A percentile compares a stretch with the other conserved stretches of the same genome.
Evolutionary conservation across 2,329 filamentous ascomycete genomes (phyloP).

Genomic region (Albifimbria verrucaria): DNA sequence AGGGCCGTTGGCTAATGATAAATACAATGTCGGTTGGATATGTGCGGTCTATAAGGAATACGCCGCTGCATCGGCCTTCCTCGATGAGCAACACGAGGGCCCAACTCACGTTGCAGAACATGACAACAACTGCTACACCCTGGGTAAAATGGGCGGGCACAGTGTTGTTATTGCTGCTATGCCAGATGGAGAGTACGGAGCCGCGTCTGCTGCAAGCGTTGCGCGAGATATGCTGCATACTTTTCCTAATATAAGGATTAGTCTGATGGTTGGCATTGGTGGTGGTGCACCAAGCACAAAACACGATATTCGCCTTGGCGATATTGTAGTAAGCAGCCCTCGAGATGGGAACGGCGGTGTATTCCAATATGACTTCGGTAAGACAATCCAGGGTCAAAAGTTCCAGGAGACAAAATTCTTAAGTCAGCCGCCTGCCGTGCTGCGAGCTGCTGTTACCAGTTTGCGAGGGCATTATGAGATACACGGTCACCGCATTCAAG

Average conservation of each 20-base stretch:
- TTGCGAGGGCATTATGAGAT: background rate
- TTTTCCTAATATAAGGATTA: background rate
- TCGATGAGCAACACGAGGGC: conserved; percentile 13
- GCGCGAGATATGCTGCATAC: background rate
- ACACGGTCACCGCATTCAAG: no score
- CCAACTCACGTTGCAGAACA: conserved; percentile 5
- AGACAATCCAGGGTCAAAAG: background rate
- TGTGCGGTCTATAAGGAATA: conserved; percentile 16
- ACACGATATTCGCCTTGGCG: conserved; percentile 18
- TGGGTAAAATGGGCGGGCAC: conserved; percentile 11
- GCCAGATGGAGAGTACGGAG: conserved; percentile 9
- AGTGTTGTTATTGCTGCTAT: conserved; percentile 15
- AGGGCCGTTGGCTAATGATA: no score
- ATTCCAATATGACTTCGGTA: background rate
- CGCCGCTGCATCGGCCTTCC: conserved; percentile 14
- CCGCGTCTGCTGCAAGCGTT: conserved; percentile 2
- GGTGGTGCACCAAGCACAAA: conserved; percentile 14
- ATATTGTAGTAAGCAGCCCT: conserved; percentile 7
- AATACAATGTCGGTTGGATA: conserved; percentile 22
- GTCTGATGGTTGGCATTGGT: conserved; percentile 16
- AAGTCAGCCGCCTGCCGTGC: background rate
- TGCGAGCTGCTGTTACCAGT: background rate
- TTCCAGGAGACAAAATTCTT: background rate
- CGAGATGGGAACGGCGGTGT: no score
- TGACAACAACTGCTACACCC: conserved; percentile 12